These are phyloP conservation scores for Penicillium sp. DNA, from an alignment of 2,329 filamentous ascomycete genomes.

Conservation along the genomic window DNA sequence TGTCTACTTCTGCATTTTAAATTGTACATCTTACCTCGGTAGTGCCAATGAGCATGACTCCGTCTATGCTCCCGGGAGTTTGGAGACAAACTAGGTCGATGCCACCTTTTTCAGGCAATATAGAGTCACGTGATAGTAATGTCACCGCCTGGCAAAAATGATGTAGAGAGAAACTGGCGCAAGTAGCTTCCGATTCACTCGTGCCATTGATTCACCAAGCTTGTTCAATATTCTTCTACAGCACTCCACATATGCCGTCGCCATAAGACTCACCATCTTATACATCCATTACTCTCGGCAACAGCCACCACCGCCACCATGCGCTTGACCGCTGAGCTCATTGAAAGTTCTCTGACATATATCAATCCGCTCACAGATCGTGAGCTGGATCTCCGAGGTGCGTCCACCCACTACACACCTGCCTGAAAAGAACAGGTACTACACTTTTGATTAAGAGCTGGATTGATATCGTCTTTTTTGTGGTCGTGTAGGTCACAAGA, in stretches of 20 bases:
- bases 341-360: slow-evolving; percentile 92
- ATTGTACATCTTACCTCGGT: neutral
- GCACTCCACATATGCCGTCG: slow-evolving; percentile 13
- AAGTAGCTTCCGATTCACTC: slow-evolving; percentile 9
- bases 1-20: neutral
- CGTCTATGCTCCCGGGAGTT: too few species aligned
- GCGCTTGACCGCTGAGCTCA: slow-evolving; percentile 94
- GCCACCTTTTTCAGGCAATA: neutral
- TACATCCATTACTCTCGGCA: neutral
- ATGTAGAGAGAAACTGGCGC: slow-evolving; percentile 21
- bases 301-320: slow-evolving; percentile 57
- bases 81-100: neutral
- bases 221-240: neutral
- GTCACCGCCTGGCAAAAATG: slow-evolving; percentile 27
- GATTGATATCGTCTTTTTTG: slow-evolving; percentile 71
- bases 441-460: slow-evolving; percentile 69
- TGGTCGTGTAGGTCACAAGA: slow-evolving; percentile 81
- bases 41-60: neutral
- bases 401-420: slow-evolving; percentile 46
- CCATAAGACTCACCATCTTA: slow-evolving; percentile 8
- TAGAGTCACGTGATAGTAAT: neutral
- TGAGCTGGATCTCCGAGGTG: slow-evolving; percentile 99
- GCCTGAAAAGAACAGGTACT: slow-evolving; percentile 79
- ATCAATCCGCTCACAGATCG: slow-evolving; percentile 98
- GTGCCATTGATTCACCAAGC: slow-evolving; percentile 9